Evolutionary conservation across 768 basidiomycete genomes (phyloP).

Genomic region (Neoboletus brunneissimus): DNA sequence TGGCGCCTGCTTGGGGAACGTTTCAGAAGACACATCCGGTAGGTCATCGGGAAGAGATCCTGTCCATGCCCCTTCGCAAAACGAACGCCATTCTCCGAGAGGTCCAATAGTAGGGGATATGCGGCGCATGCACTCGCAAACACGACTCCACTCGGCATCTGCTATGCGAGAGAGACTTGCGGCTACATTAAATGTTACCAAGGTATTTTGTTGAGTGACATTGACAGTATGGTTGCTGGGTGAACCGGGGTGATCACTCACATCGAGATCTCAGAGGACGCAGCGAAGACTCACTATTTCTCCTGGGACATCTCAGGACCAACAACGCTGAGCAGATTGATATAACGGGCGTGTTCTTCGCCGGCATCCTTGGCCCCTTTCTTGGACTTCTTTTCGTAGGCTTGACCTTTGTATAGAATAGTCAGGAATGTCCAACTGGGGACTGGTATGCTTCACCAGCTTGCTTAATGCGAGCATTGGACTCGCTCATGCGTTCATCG

Average conservation of each 20-base stretch:
- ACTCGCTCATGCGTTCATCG: constrained; percentile 63
- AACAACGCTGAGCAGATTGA: constrained; percentile 65
- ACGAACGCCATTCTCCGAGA: constrained; percentile 68
- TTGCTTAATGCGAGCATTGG: constrained; percentile 74
- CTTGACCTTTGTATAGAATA: constrained; percentile 45
- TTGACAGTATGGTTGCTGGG: constrained; percentile 62
- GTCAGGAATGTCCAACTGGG: constrained; percentile 3
- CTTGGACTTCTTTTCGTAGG: constrained; percentile 79
- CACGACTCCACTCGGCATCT: constrained; percentile 72
- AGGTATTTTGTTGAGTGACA: constrained; percentile 59
- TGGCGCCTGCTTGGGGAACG: not conserved
- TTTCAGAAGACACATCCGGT: constrained; percentile 16
- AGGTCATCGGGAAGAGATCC: constrained; percentile 39
- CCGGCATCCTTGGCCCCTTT: constrained; percentile 61
- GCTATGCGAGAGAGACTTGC: constrained; percentile 68
- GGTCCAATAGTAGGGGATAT: constrained; percentile 64
- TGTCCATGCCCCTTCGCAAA: constrained; percentile 76
- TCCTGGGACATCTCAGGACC: constrained; percentile 80
- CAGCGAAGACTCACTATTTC: constrained; percentile 57
- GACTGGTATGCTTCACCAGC: constrained; percentile 45
- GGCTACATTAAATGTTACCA: constrained; percentile 59
- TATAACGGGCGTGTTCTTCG: constrained; percentile 77
- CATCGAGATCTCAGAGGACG: not conserved
- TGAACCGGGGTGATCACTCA: not conserved
- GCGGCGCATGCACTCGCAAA: constrained; percentile 69